Evolutionary conservation across 208 protist genomes (phyloP).

Genomic region (Leishmania braziliensis): DNA sequence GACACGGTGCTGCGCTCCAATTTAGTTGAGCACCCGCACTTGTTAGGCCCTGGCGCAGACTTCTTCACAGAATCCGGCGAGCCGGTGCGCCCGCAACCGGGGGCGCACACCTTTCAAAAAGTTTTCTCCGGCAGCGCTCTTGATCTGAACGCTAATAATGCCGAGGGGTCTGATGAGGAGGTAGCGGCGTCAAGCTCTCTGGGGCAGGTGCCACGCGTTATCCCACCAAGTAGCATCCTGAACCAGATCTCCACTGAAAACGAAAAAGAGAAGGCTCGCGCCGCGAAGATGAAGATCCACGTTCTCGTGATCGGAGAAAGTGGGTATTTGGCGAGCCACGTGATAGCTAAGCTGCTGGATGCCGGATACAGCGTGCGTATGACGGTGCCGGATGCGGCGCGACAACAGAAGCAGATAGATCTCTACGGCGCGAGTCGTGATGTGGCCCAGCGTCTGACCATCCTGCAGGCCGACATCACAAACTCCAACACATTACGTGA

Average conservation of each 20-base stretch:
- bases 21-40: constrained; percentile 76
- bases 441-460: constrained; percentile 58
- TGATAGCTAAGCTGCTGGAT: constrained; percentile 84
- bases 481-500: constrained; percentile 77
- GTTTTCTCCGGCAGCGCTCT: constrained; percentile 90
- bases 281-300: constrained; percentile 76
- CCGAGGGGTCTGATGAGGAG: constrained; percentile 71
- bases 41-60: constrained; percentile 84
- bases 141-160: constrained; percentile 84
- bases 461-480: constrained; percentile 77
- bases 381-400: constrained; percentile 55
- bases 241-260: constrained; percentile 80
- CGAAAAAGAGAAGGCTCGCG: constrained; percentile 72
- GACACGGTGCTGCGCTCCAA: constrained; percentile 73
- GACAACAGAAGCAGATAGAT: constrained; percentile 68
- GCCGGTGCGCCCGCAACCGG: constrained; percentile 82
- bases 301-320: constrained; percentile 90
- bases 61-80: constrained; percentile 88
- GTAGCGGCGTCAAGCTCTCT: constrained; percentile 15
- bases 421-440: constrained; percentile 66
- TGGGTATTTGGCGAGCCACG: constrained; percentile 83
- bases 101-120: constrained; percentile 80
- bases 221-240: constrained; percentile 78
- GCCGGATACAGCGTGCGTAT: constrained; percentile 88
- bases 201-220: constrained; percentile 19